These are phyloP conservation scores for Arthrobotrys megalospora DNA, from an alignment of 2,329 filamentous ascomycete species.

Conservation along the genomic window DNA sequence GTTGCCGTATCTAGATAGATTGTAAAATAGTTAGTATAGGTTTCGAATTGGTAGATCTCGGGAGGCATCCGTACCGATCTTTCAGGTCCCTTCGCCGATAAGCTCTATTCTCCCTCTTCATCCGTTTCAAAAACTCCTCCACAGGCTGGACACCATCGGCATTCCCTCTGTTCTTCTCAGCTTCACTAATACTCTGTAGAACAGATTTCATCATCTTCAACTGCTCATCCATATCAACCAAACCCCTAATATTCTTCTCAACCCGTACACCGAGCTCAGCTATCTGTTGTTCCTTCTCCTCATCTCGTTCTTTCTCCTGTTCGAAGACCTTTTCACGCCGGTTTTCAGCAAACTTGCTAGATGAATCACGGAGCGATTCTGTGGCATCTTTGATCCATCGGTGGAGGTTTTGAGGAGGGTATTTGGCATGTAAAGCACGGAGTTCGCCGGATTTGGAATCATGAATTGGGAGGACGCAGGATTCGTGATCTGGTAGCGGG, in stretches of 20 bases:
- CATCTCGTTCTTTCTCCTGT: conserved; percentile 33
- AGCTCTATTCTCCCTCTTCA: conserved; percentile 16
- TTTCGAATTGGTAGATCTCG: not conserved
- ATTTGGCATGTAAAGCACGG: conserved; percentile 53
- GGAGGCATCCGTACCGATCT: conserved; percentile 31
- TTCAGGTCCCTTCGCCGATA: conserved; percentile 52
- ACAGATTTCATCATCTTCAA: conserved; percentile 41
- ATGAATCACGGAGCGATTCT: conserved; percentile 40
- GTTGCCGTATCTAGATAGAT: conserved; percentile 40
- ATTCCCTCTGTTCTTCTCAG: conserved; percentile 37
- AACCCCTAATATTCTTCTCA: conserved; percentile 48
- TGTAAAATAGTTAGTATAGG: not conserved
- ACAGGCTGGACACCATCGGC: conserved; percentile 46
- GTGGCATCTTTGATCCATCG: conserved; percentile 44
- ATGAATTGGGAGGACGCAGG: conserved; percentile 52
- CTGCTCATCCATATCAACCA: conserved; percentile 51
- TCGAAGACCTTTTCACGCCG: conserved; percentile 38
- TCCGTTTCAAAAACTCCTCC: conserved; percentile 37
- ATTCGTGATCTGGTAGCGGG: conserved; percentile 22
- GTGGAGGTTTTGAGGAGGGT: conserved; percentile 33
- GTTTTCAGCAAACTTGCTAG: conserved; percentile 44
- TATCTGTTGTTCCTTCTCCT: conserved; percentile 29
- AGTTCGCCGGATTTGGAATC: conserved; percentile 34
- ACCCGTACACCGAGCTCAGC: conserved; percentile 51
- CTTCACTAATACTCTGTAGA: conserved; percentile 36